These are phyloP conservation scores for Atractiella rhizophila DNA, from an alignment of 768 basidiomycete genomes.

Conservation along the genomic window DNA sequence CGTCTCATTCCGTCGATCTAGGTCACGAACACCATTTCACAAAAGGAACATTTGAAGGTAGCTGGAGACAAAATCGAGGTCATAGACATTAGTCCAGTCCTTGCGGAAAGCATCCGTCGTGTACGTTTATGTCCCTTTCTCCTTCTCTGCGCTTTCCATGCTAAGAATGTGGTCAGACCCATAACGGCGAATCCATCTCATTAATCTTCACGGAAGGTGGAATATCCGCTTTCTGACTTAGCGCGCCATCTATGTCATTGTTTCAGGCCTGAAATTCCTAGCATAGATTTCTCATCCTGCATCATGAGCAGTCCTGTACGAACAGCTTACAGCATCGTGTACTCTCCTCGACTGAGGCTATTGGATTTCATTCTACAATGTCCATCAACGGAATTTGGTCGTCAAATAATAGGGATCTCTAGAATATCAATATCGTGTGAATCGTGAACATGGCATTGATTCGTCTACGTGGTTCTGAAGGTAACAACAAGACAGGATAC, in stretches of 20 bases:
- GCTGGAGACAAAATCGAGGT: slow-evolving; percentile 51
- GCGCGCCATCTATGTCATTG: background rate
- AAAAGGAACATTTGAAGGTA: slow-evolving; percentile 32
- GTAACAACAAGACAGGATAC: too few species aligned
- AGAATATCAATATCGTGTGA: too few species aligned
- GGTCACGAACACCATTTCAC: slow-evolving; percentile 90
- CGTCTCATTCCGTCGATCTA: slow-evolving; percentile 19
- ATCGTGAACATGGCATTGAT: too few species aligned
- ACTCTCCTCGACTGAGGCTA: too few species aligned
- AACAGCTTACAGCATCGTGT: too few species aligned
- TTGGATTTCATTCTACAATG: too few species aligned
- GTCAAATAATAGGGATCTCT: too few species aligned
- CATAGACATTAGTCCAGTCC: slow-evolving; percentile 69
- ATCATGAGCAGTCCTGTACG: too few species aligned
- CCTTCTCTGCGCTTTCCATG: background rate
- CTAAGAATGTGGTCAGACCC: slow-evolving; percentile 26
- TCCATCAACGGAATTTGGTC: too few species aligned
- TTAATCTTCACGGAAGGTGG: slow-evolving; percentile 45
- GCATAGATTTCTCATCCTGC: background rate
- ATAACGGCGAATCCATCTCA: slow-evolving; percentile 81
- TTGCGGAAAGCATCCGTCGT: slow-evolving; percentile 73
- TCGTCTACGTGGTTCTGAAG: too few species aligned
- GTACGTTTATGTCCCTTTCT: background rate
- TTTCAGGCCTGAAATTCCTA: background rate
- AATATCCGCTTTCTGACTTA: background rate